These are phyloP conservation scores for Physaria fendleri DNA, from an alignment of 345 rosid species.

Conservation along the genomic window DNA sequence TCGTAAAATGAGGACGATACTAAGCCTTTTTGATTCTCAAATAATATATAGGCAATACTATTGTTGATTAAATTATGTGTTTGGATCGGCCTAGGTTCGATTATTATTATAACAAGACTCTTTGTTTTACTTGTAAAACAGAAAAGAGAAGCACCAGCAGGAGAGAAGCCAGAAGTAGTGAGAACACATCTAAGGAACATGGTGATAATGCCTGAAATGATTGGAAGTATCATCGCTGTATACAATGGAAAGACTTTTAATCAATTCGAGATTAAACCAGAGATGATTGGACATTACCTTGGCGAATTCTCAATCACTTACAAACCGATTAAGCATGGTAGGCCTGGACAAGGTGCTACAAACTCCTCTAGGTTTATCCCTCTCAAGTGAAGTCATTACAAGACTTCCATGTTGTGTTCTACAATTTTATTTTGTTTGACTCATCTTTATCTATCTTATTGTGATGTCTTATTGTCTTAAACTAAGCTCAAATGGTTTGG, in stretches of 20 bases:
- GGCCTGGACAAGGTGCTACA: conserved; percentile 72
- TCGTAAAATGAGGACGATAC: too few relatives aligned
- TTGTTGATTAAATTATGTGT: too few relatives aligned
- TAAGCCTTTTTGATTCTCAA: too few relatives aligned
- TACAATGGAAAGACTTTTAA: conserved; percentile 19
- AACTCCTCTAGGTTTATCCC: conserved; percentile 79
- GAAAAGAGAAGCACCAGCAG: conserved; percentile 60
- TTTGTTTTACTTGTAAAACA: conserved; percentile 11
- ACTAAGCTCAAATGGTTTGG: too few relatives aligned
- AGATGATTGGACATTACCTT: conserved; percentile 20
- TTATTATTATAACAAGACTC: neutral
- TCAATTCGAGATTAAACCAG: conserved; percentile 15
- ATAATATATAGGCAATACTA: too few relatives aligned
- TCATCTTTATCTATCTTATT: neutral
- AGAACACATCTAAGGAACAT: conserved; percentile 60
- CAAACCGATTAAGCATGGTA: conserved; percentile 68
- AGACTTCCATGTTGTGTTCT: neutral
- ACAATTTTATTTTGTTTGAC: neutral
- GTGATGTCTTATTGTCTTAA: neutral
- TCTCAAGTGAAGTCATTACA: conserved; percentile 40
- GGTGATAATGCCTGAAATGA: conserved; percentile 29
- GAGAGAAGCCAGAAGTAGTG: conserved; percentile 72
- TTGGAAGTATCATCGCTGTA: conserved; percentile 19
- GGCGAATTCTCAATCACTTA: conserved; percentile 52
- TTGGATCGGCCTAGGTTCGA: too few relatives aligned